phyloP scores from a whole-genome alignment of 108 stramenopile genomes.

The Epipyxis sp. region DNA sequence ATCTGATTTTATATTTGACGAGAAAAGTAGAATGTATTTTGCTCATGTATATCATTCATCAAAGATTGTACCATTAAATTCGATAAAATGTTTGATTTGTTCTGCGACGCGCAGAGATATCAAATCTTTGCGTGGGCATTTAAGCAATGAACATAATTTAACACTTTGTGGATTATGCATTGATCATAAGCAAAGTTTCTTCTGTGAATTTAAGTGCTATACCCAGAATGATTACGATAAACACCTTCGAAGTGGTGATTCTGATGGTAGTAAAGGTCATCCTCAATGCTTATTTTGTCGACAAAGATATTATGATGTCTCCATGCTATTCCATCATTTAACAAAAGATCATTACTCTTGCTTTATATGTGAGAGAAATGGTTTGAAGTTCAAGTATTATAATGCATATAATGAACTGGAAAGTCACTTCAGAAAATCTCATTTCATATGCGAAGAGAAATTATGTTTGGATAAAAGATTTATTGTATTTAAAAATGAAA shows the following conservation, averaged over 20 bases:
- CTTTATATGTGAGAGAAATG: slow-evolving; percentile 45
- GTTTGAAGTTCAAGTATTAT: slow-evolving; percentile 24
- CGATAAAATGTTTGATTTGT: slow-evolving; percentile 1
- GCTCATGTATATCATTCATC: not conserved
- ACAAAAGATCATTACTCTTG: slow-evolving; percentile 54
- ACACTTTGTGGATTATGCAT: slow-evolving; percentile 10
- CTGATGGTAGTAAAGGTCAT: slow-evolving; percentile 47
- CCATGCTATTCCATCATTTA: slow-evolving; percentile 46
- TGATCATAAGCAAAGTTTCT: slow-evolving; percentile 25
- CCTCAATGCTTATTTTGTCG: slow-evolving; percentile 57
- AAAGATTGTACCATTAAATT: not conserved
- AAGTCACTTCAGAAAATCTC: slow-evolving; percentile 45
- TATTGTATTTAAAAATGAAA: slow-evolving; percentile 51
- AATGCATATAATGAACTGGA: slow-evolving; percentile 40
- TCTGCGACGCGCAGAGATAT: not conserved
- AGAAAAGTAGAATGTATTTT: slow-evolving; percentile 9
- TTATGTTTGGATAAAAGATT: slow-evolving; percentile 46
- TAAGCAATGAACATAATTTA: slow-evolving; percentile 1
- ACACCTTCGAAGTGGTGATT: slow-evolving; percentile 21
- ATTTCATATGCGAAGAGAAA: slow-evolving; percentile 45
- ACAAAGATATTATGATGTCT: slow-evolving; percentile 45
- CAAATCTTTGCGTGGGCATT: slow-evolving; percentile 19
- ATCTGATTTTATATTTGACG: not conserved
- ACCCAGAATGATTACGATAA: not conserved
- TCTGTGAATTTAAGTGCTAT: not conserved